phyloP scores from a whole-genome alignment of 2,329 filamentous ascomycete species.

The Pseudogymnoascus sp. region DNA sequence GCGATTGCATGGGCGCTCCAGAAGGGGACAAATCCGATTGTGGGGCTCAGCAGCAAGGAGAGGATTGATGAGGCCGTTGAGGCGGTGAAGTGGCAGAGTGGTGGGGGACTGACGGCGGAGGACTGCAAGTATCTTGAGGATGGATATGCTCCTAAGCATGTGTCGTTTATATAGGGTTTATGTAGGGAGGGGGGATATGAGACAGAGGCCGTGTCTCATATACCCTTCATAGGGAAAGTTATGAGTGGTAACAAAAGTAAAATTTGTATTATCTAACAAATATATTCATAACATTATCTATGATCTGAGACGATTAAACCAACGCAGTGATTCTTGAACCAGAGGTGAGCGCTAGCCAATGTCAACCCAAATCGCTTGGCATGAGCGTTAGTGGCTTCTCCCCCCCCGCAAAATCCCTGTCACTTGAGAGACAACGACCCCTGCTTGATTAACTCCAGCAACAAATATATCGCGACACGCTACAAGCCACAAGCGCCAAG shows the following conservation, averaged over 20 bases:
- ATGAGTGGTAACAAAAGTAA: background rate
- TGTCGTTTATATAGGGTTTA: background rate
- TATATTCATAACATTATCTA: background rate
- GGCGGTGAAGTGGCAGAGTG: conserved; percentile 33
- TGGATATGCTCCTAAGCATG: conserved; percentile 43
- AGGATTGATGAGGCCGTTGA: conserved; percentile 51
- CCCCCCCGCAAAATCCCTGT: background rate
- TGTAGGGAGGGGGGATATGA: background rate
- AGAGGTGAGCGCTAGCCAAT: background rate
- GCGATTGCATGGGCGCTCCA: conserved; percentile 51
- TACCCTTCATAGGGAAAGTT: background rate
- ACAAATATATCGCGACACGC: background rate
- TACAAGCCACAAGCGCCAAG: background rate
- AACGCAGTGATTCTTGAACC: background rate
- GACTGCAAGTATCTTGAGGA: conserved; percentile 51
- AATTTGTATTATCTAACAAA: background rate
- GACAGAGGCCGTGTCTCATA: too few relatives aligned
- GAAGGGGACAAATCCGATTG: conserved; percentile 45
- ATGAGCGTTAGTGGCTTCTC: background rate
- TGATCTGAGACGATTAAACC: background rate
- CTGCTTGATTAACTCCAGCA: background rate
- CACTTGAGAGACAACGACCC: background rate
- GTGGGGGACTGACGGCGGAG: conserved; percentile 44
- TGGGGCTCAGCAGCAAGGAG: conserved; percentile 46
- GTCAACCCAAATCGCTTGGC: background rate